Conservation (phyloP, 345 rosid genomes). For the Syzygium oleosum region DNA sequence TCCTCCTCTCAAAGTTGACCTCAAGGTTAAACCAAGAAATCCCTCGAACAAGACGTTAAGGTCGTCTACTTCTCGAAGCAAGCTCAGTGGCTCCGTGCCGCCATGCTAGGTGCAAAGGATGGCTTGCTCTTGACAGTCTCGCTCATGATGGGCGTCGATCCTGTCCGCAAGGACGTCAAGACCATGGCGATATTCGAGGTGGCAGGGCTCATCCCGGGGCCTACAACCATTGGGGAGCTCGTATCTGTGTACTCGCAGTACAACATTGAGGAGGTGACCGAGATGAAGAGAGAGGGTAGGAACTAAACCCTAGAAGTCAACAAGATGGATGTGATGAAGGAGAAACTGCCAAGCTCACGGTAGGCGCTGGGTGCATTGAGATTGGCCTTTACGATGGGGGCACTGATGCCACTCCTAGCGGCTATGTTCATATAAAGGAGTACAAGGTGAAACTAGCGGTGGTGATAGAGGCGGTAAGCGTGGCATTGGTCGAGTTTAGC, state of each 20-base stretch:
- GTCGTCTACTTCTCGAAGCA: conserved; percentile 41
- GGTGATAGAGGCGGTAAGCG: too few species aligned
- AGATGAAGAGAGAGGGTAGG: conserved; percentile 29
- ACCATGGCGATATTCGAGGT: conserved; percentile 59
- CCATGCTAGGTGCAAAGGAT: conserved; percentile 71
- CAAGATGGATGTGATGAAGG: too few species aligned
- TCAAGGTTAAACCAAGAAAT: neutral
- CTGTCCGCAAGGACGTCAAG: conserved; percentile 48
- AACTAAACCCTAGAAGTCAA: neutral
- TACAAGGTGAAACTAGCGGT: too few species aligned
- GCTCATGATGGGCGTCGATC: conserved; percentile 77
- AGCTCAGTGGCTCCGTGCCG: conserved; percentile 14
- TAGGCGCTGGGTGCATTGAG: too few species aligned
- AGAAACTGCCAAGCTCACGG: too few species aligned
- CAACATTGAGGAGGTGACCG: conserved; percentile 45
- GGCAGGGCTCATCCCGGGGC: conserved; percentile 69
- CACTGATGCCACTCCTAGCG: too few species aligned
- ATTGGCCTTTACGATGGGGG: too few species aligned
- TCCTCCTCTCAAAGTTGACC: neutral
- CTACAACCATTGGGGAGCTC: conserved; percentile 68
- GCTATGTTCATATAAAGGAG: too few species aligned
- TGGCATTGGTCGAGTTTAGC: too few species aligned
- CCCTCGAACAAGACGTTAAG: neutral
- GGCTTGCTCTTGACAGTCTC: conserved; percentile 66
- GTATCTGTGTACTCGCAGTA: conserved; percentile 74